Percentiles rank a stretch among this genome's conserved stretches.
phyloP scores from a whole-genome alignment of 176 grass and related monocot genomes.

The Puya raimondii region DNA sequence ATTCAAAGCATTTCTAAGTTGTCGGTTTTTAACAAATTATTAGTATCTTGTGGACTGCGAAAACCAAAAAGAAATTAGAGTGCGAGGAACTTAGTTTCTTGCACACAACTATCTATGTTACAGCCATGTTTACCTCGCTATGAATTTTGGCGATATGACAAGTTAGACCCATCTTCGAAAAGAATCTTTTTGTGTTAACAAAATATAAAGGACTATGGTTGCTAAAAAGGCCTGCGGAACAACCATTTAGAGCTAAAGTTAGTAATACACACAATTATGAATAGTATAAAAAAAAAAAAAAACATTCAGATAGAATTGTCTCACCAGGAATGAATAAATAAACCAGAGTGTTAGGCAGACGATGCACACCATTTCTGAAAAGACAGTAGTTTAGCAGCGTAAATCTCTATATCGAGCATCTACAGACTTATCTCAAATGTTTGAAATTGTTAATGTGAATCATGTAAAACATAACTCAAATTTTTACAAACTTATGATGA shows the following conservation, averaged over 20 bases:
- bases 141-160: slow-evolving; percentile 93
- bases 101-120: not conserved
- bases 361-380: slow-evolving; percentile 88
- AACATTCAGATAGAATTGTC: slow-evolving; percentile 9
- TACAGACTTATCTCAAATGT: not conserved
- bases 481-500: no score
- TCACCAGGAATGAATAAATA: slow-evolving; percentile 94
- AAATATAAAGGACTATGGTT: slow-evolving; percentile 95
- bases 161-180: slow-evolving; percentile 87
- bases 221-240: slow-evolving; percentile 77
- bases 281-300: not conserved
- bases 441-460: no score
- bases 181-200: slow-evolving; percentile 62
- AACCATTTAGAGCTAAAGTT: not conserved
- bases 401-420: not conserved
- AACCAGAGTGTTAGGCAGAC: slow-evolving; percentile 58
- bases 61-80: no score
- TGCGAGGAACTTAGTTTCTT: no score
- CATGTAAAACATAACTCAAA: no score
- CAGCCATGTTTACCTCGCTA: slow-evolving; percentile 51
- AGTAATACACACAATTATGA: not conserved
- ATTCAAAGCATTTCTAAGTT: no score
- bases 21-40: no score
- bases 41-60: no score
- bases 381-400: not conserved